phyloP scores from a whole-genome alignment of 1,139 yeast species.

The Suhomyces terraborum region DNA sequence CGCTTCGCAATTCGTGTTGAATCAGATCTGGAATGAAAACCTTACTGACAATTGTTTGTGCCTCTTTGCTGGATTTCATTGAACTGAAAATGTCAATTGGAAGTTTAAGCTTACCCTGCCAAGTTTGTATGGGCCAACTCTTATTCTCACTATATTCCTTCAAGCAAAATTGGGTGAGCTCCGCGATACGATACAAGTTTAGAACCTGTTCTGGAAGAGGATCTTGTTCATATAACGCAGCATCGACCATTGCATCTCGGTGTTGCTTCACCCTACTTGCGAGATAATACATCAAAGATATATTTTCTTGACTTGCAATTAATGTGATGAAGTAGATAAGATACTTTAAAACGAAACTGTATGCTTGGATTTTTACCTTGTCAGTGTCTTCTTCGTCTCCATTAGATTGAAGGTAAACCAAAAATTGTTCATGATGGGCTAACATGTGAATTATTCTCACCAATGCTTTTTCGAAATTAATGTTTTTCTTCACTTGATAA shows the following conservation, averaged over 20 bases:
- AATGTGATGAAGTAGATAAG: conserved; percentile 60
- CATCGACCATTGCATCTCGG: conserved; percentile 55
- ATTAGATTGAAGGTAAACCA: conserved; percentile 38
- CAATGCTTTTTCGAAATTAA: conserved; percentile 62
- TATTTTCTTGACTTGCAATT: conserved; percentile 65
- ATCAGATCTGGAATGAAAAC: conserved; percentile 52
- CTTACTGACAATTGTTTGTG: conserved; percentile 46
- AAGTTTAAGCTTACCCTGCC: conserved; percentile 76
- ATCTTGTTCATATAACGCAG: conserved; percentile 34
- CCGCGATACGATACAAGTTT: conserved; percentile 68
- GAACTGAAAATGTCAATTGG: conserved; percentile 67
- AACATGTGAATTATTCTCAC: conserved; percentile 69
- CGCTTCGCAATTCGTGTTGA: conserved; percentile 30
- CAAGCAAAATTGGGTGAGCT: conserved; percentile 67
- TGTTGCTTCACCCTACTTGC: conserved; percentile 82
- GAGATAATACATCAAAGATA: conserved; percentile 72
- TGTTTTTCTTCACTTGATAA: conserved; percentile 40
- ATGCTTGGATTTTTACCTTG: conserved; percentile 37
- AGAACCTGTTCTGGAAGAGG: conserved; percentile 29
- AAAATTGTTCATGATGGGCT: conserved; percentile 74
- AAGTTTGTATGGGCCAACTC: conserved; percentile 72
- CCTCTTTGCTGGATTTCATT: conserved; percentile 48
- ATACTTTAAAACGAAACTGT: conserved; percentile 57
- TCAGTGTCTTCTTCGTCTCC: conserved; percentile 16
- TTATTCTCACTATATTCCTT: conserved; percentile 58